Base-by-base conservation (phyloP, 2,329 filamentous ascomycete species). In the Pleomassaria siparia region DNA sequence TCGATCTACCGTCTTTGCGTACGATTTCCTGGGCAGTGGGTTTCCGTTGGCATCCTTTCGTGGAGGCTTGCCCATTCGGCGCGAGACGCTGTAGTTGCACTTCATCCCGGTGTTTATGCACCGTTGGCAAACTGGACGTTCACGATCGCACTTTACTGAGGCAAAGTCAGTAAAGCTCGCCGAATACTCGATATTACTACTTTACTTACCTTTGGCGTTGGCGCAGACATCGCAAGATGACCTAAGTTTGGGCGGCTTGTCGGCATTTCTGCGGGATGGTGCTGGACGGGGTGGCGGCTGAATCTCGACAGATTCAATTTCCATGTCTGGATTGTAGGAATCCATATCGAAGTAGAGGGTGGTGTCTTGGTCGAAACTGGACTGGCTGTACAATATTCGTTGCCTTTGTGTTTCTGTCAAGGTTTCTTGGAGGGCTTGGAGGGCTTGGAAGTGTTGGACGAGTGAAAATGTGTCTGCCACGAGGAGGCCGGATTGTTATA, bases 41-140 rank as follows among this genome's bases (percentile, higher is more conserved):
- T 45, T 50, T 21, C 35, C 41, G 22, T 49, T 46, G 37, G 37
- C 39, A 32, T 50, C 47, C 33, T 50, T 50, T 30, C 47, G 43
- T 30, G 47, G 47, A 20, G 47, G 47, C 47, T 50, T 50, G n/a
- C 47, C 47, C 47, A 50, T 50, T 25, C 47, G 33, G 20, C 47
- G 33, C 12, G 47, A 50, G 12, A 50, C 43, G 30, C 37, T 43
- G 18, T 50, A 50, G 21, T 50, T 46, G 39, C 47, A 50, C 22
- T 43, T 40, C 47, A 50, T 50, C 6, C 47, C 47, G 3, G 47
- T 39, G 39, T 50, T 50, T 21, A 46, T 45, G 22, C 47, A 50
- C 16, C 47, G 30, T 43, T 50, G 47, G 32, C 47, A 50, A 10
- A 46, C 43, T 18, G 47, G 47, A 22, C 47, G 47, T 20, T 50